Percentiles rank a stretch among this genome's conserved stretches.
Evolutionary conservation across 352 stramenopile species (phyloP).

Genomic region (Sclerospora graminicola): DNA sequence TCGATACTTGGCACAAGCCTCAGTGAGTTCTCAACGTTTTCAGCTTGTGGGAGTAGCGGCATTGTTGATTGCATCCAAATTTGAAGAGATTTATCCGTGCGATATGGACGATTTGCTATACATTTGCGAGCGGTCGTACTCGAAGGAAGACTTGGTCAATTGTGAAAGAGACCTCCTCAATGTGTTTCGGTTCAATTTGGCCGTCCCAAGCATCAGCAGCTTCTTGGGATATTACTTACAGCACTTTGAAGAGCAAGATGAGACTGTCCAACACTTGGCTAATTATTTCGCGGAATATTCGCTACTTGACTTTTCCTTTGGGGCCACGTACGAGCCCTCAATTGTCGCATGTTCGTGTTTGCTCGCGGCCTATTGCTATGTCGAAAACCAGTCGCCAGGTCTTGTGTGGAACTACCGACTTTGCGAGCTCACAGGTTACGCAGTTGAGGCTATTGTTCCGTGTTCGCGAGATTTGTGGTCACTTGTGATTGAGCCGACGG

Average conservation of each 20-base stretch:
- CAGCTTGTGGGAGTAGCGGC: constrained; percentile 96
- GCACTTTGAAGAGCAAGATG: constrained; percentile 29
- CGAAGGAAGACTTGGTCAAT: constrained; percentile 48
- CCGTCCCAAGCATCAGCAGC: constrained; percentile 89
- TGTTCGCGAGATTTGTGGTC: constrained; percentile 28
- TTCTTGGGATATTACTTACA: constrained; percentile 96
- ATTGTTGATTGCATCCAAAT: constrained; percentile 96
- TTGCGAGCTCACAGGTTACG: constrained; percentile 37
- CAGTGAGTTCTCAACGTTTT: constrained; percentile 90
- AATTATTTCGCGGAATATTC: constrained; percentile 50
- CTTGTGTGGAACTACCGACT: constrained; percentile 39
- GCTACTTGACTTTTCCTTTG: constrained; percentile 45
- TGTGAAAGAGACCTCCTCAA: constrained; percentile 95
- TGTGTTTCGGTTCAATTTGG: constrained; percentile 93
- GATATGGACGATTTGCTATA: constrained; percentile 96
- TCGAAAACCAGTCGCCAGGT: constrained; percentile 25
- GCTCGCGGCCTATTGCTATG: constrained; percentile 39
- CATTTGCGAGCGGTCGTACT: constrained; percentile 97
- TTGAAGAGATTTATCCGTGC: constrained; percentile 98
- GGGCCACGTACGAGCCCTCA: constrained; percentile 36
- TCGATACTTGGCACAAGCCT: constrained; percentile 87
- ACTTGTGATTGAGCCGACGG: constrained; percentile 23
- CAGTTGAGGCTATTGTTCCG: constrained; percentile 26
- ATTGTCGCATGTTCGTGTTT: constrained; percentile 38
- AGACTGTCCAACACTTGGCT: constrained; percentile 30